Evolutionary conservation across 176 grass and related monocot species (phyloP).

Genomic region (Secale cereale): DNA sequence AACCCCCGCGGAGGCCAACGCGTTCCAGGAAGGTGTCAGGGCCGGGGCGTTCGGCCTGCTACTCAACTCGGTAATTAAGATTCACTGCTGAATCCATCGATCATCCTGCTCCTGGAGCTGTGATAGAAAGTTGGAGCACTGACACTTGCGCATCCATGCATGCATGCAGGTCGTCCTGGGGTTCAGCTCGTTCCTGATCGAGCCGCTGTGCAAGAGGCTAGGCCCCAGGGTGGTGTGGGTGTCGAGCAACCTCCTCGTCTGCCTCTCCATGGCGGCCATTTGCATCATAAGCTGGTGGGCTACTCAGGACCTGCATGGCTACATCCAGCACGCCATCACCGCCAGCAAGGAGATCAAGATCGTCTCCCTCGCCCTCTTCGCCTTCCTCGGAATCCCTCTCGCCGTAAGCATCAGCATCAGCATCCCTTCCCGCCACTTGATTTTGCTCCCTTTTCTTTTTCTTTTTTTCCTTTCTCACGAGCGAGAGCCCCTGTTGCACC

Average conservation of each 20-base stretch:
- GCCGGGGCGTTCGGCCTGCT: constrained; percentile 76
- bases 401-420: constrained; percentile 51
- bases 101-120: not conserved
- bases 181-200: constrained; percentile 68
- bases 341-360: constrained; percentile 48
- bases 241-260: constrained; percentile 65
- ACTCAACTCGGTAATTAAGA: constrained; percentile 70
- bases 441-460: not conserved
- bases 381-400: constrained; percentile 70
- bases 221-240: constrained; percentile 63
- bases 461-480: not conserved
- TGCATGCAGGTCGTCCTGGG: constrained; percentile 56
- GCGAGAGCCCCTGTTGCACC: not conserved
- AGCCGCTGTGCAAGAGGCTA: constrained; percentile 68
- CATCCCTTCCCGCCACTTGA: not conserved
- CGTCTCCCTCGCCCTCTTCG: constrained; percentile 52
- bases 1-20: constrained; percentile 21
- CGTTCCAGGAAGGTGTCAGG: constrained; percentile 65
- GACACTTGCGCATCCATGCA: not conserved
- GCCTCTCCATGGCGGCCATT: constrained; percentile 55
- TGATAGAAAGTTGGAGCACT: not conserved
- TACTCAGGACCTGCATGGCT: constrained; percentile 42
- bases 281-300: constrained; percentile 80
- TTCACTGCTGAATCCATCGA: not conserved
- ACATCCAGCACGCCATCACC: constrained; percentile 52